Evolutionary conservation across 2,329 filamentous ascomycete species (phyloP).

Genomic region (Fusarium brevicatenulatum): DNA sequence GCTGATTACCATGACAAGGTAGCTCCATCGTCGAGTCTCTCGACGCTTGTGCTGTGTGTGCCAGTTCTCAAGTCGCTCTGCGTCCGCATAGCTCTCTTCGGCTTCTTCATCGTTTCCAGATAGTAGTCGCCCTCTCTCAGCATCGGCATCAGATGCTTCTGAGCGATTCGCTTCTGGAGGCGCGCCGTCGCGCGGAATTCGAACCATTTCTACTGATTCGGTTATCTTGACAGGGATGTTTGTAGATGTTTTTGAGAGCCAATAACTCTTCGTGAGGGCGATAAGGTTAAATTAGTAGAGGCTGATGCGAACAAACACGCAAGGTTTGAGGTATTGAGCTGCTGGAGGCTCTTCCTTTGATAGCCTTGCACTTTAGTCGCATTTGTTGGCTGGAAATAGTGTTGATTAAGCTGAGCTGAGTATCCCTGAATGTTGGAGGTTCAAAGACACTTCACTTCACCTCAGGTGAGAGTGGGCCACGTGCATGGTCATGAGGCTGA

Average conservation of each 20-base stretch:
- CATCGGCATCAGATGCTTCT: constrained; percentile 22
- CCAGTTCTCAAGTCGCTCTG: constrained; percentile 36
- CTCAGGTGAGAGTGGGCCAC: constrained; percentile 26
- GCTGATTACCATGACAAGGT: constrained; percentile 35
- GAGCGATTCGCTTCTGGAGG: constrained; percentile 15
- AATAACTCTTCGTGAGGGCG: neutral
- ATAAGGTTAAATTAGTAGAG: neutral
- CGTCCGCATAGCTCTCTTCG: constrained; percentile 17
- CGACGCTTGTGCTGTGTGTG: constrained; percentile 31
- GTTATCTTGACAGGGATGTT: constrained; percentile 26
- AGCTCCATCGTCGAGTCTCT: constrained; percentile 36
- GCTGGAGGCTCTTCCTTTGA: neutral
- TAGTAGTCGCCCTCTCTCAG: constrained; percentile 27
- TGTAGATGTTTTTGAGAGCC: constrained; percentile 7
- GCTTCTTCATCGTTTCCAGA: constrained; percentile 18
- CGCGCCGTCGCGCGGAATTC: constrained; percentile 25
- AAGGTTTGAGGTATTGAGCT: neutral
- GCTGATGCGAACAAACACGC: neutral
- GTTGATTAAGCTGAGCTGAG: neutral
- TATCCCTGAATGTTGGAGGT: constrained; percentile 30
- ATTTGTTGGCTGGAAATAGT: neutral
- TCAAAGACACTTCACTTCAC: constrained; percentile 5
- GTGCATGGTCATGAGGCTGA: constrained; percentile 26
- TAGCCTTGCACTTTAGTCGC: neutral
- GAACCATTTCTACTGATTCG: constrained; percentile 28